Evolutionary conservation across 345 rosid genomes (phyloP).

Genomic region (Eucalyptus victrix): DNA sequence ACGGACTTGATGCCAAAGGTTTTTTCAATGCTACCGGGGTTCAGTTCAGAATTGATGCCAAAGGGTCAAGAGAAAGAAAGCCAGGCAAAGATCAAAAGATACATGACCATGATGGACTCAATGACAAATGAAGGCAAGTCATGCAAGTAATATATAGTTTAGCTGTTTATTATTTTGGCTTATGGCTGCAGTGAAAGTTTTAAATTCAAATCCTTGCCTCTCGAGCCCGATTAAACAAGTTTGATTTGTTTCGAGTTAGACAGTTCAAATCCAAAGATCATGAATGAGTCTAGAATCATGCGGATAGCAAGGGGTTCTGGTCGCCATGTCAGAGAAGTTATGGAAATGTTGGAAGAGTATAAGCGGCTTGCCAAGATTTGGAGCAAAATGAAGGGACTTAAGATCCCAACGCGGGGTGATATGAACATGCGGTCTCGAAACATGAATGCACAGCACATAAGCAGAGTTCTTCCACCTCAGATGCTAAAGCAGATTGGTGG

Average conservation of each 20-base stretch:
- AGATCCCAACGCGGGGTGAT: slow-evolving; percentile 78
- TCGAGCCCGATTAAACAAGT: not conserved
- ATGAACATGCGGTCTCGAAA: slow-evolving; percentile 79
- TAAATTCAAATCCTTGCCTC: not conserved
- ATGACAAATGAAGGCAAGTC: slow-evolving; percentile 86
- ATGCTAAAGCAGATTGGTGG: slow-evolving; percentile 89
- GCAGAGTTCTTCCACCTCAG: slow-evolving; percentile 71
- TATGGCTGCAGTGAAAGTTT: not conserved
- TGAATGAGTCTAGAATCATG: slow-evolving; percentile 71
- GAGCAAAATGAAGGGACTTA: slow-evolving; percentile 85
- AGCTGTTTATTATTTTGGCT: not conserved
- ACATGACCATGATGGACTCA: slow-evolving; percentile 99
- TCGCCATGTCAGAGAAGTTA: slow-evolving; percentile 59
- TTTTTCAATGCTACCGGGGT: slow-evolving; percentile 89
- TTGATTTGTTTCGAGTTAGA: slow-evolving; percentile 42
- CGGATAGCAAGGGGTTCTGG: slow-evolving; percentile 90
- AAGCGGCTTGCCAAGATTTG: slow-evolving; percentile 77
- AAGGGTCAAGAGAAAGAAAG: slow-evolving; percentile 94
- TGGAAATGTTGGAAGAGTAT: slow-evolving; percentile 89
- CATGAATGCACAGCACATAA: slow-evolving; percentile 87
- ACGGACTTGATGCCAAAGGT: too few relatives aligned
- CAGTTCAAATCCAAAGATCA: slow-evolving; percentile 68
- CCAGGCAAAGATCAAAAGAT: slow-evolving; percentile 86
- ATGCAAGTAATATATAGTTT: not conserved
- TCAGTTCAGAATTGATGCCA: slow-evolving; percentile 80